Base-by-base conservation (phyloP, 257 asterid species). In the Marsdenia floribunda region DNA sequence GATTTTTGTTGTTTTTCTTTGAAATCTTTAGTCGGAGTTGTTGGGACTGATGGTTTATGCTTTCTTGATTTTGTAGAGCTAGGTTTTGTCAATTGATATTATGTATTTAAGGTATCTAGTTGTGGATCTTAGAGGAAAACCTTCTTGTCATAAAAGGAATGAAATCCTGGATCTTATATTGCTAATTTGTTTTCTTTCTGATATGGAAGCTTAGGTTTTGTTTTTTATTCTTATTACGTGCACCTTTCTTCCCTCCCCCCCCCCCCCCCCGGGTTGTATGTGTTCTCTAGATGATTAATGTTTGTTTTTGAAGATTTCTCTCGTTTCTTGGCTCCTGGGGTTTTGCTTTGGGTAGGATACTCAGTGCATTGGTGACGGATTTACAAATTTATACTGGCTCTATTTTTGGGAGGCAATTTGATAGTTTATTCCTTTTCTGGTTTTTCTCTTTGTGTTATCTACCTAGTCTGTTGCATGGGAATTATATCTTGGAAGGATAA, bases 91-190 rank as follows among this genome's bases (percentile, higher is more conserved):
- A 38, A 60, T 68, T 52, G 12, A 22, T 58, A 18, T 22, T 58
- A 22, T 22, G 33, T 58, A 10, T 22, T 15, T 58, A 64, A 57
- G 16, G 37, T 73, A 35, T 54, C 44, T 46, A 29, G 40, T 21
- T 15, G 35, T 75, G 78, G 73, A 75, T 75, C 73, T 67, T 75
- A 52, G 54, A 38, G 46, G 58, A 10, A n/a, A 38, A 18, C 15
- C 37, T 19, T 58, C 33, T 14, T 12, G 54, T 53, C 15, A 18
- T 19, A 53, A 18, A 53, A 53, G 59, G 59, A 53, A 53, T 44
- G n/a, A 53, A 18, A 46, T 5, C 3, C 11, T 46, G 58, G 46
- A 22, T 2, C 52, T 7, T 24, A 12, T 57, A 22, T 22, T 22
- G 3, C 18, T 11, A 5, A 58, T 58, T 58, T 53, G 16, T 12